These are phyloP conservation scores for Barnettozyma wickerhamii DNA, from an alignment of 805 yeast genomes.

Conservation along the genomic window DNA sequence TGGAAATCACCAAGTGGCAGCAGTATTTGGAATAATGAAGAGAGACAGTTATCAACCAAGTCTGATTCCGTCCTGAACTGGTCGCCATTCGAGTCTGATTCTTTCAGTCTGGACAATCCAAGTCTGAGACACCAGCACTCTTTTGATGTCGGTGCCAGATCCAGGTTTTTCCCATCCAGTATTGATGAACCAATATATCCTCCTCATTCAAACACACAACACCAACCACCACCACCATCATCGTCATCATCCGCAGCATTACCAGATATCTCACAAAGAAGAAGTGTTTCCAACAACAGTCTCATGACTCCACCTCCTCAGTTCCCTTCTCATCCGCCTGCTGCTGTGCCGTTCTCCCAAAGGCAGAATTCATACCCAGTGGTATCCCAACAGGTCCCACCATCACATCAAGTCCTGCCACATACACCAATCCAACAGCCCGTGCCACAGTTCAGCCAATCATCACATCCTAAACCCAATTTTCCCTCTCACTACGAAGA, in stretches of 20 bases:
- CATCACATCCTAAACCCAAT: neutral
- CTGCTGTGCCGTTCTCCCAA: neutral
- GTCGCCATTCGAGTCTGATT: conserved; percentile 24
- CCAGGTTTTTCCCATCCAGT: conserved; percentile 25
- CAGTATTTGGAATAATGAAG: conserved; percentile 23
- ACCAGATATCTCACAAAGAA: neutral
- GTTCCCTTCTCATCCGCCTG: neutral
- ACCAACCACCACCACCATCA: neutral
- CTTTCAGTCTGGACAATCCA: conserved; percentile 17
- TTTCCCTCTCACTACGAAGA: neutral
- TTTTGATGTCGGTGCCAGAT: conserved; percentile 10
- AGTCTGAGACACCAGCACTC: conserved; percentile 9
- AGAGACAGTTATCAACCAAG: conserved; percentile 23
- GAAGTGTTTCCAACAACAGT: neutral
- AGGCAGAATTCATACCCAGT: neutral
- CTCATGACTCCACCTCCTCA: neutral
- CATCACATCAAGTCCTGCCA: neutral
- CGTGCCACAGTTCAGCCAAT: neutral
- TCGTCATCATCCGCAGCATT: too few species aligned
- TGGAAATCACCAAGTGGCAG: conserved; percentile 19
- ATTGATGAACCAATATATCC: conserved; percentile 6
- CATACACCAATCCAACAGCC: conserved; percentile 1
- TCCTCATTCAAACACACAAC: too few species aligned
- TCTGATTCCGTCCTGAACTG: conserved; percentile 25
- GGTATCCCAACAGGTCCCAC: neutral